Evolutionary conservation across 2,329 filamentous ascomycete genomes (phyloP).

Genomic region (Penicillium palitans): DNA sequence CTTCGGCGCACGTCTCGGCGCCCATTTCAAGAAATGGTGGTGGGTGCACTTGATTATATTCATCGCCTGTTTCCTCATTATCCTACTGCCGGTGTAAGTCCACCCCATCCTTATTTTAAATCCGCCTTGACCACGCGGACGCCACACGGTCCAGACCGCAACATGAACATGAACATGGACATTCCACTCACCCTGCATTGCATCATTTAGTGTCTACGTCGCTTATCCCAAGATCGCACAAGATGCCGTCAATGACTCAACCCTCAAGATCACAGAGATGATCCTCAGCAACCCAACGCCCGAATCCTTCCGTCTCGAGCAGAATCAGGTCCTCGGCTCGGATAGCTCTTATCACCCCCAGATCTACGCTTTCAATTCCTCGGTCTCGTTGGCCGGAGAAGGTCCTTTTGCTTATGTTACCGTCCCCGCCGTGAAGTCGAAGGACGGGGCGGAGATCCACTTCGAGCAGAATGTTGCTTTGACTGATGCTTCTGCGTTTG

Average conservation of each 20-base stretch:
- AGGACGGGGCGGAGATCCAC: conserved; percentile 44
- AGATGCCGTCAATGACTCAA: conserved; percentile 53
- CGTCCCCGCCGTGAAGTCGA: conserved; percentile 48
- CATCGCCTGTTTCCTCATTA: conserved; percentile 52
- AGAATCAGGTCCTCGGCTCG: conserved; percentile 51
- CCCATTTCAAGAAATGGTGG: conserved; percentile 52
- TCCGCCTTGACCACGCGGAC: no score
- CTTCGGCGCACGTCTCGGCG: conserved; percentile 29
- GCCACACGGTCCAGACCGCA: background rate
- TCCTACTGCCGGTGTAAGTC: conserved; percentile 59
- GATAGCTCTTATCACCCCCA: conserved; percentile 55
- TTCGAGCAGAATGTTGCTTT: conserved; percentile 50
- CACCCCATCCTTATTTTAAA: background rate
- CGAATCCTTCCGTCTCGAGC: conserved; percentile 50
- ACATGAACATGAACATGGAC: background rate
- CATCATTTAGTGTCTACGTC: conserved; percentile 54
- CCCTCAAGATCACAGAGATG: conserved; percentile 53
- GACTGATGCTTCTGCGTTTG: conserved; percentile 48
- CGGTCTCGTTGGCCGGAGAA: conserved; percentile 49
- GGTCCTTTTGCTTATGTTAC: conserved; percentile 48
- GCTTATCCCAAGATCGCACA: conserved; percentile 61
- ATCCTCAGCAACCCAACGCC: conserved; percentile 53
- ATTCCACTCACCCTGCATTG: background rate
- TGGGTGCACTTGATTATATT: conserved; percentile 56
- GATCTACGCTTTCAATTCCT: conserved; percentile 56